phyloP scores from a whole-genome alignment of 805 yeast species.

The Metschnikowia drakensbergensis region DNA sequence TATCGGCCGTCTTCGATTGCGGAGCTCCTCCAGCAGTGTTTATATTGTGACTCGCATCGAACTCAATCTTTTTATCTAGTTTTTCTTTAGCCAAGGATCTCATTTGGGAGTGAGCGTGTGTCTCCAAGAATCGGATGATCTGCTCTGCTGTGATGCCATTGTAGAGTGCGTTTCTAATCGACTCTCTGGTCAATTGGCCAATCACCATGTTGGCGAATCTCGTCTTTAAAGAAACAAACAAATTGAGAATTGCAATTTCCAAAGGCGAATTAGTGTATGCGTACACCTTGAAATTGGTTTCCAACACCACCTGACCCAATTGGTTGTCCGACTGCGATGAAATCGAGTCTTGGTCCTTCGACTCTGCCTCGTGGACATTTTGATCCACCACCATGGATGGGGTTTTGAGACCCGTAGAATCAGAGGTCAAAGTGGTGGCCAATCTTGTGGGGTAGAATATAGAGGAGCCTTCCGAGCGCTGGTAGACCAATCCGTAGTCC shows the following conservation, averaged over 20 bases:
- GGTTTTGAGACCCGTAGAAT: conserved; percentile 62
- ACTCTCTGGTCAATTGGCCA: conserved; percentile 90
- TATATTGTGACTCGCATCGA: conserved; percentile 48
- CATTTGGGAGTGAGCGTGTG: conserved; percentile 95
- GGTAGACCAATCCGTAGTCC: conserved; percentile 86
- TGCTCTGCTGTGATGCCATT: conserved; percentile 96
- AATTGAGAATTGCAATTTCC: conserved; percentile 86
- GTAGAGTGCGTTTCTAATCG: conserved; percentile 74
- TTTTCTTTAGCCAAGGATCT: conserved; percentile 65
- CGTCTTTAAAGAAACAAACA: conserved; percentile 81
- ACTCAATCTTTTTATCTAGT: conserved; percentile 62
- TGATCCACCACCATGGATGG: conserved; percentile 76
- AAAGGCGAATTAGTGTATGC: conserved; percentile 92
- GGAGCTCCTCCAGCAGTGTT: conserved; percentile 44
- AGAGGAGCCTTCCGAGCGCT: conserved; percentile 48
- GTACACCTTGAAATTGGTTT: conserved; percentile 89
- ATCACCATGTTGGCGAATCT: conserved; percentile 90
- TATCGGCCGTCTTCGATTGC: conserved; percentile 26
- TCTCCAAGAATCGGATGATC: conserved; percentile 79
- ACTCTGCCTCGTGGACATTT: conserved; percentile 40
- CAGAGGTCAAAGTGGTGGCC: conserved; percentile 87
- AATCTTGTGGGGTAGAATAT: conserved; percentile 86
- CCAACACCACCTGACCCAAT: conserved; percentile 77
- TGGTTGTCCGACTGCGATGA: conserved; percentile 19
- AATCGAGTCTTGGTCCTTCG: conserved; percentile 14